These are phyloP conservation scores for Cryptococcus jaspeensis DNA, from an alignment of 1,284 basidiomycete genomes.

Conservation along the genomic window DNA sequence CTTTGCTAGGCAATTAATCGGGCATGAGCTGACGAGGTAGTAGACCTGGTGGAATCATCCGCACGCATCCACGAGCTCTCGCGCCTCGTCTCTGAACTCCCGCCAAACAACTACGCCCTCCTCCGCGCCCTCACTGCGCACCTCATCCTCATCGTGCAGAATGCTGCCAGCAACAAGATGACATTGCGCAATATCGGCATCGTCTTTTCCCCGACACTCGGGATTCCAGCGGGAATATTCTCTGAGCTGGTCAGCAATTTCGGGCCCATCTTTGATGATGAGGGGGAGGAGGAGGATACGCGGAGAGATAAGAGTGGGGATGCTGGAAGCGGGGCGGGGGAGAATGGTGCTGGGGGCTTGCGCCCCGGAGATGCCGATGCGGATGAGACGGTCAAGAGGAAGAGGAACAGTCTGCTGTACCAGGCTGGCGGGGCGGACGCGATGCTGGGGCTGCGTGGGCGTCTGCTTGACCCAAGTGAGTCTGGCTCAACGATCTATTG, in stretches of 20 bases:
- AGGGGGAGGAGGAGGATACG: not conserved
- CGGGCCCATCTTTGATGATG: conserved; percentile 75
- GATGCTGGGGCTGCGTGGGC: conserved; percentile 43
- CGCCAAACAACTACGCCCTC: conserved; percentile 88
- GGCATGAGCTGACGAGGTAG: conserved; percentile 7
- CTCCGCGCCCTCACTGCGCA: conserved; percentile 92
- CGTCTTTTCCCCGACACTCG: conserved; percentile 92
- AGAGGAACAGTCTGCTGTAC: conserved; percentile 50
- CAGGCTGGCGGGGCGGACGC: conserved; percentile 46
- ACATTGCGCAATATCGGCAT: conserved; percentile 98
- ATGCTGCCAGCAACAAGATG: conserved; percentile 93
- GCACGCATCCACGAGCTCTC: conserved; percentile 86
- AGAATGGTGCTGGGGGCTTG: conserved; percentile 27
- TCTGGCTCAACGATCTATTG: not conserved
- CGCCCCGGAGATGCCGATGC: conserved; percentile 32
- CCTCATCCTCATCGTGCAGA: conserved; percentile 90
- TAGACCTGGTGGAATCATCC: conserved; percentile 82
- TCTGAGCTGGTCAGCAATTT: conserved; percentile 89
- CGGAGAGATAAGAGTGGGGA: not conserved
- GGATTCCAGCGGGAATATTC: conserved; percentile 91
- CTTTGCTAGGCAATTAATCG: not conserved
- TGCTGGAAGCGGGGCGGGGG: not conserved
- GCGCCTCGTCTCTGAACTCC: conserved; percentile 78
- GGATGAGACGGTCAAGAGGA: conserved; percentile 43
- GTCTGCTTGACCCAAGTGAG: conserved; percentile 44